phyloP scores from a whole-genome alignment of 352 stramenopile species.

The Pythium scleroteichum region DNA sequence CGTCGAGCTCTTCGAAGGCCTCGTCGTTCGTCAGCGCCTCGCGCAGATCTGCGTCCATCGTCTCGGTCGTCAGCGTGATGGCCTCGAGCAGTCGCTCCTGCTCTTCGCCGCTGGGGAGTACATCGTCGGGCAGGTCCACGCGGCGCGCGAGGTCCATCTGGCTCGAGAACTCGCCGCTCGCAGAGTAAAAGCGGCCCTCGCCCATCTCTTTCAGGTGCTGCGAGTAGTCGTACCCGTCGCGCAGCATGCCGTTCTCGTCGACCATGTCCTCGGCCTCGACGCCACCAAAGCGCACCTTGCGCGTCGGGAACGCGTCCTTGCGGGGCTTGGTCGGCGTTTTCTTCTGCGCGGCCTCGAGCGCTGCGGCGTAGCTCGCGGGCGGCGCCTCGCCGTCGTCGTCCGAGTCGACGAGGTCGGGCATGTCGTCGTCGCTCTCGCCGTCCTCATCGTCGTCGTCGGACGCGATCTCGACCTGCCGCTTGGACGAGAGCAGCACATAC shows the following conservation, averaged over 20 bases:
- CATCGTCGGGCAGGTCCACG: conserved; percentile 66
- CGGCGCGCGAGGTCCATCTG: conserved; percentile 54
- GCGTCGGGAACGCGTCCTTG: conserved; percentile 41
- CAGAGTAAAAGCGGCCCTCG: conserved; percentile 80
- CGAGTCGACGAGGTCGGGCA: conserved; percentile 26
- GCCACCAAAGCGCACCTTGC: conserved; percentile 66
- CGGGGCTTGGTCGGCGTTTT: conserved; percentile 15
- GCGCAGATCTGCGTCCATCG: conserved; percentile 86
- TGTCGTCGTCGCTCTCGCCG: conserved; percentile 29
- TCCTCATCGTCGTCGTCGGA: conserved; percentile 47
- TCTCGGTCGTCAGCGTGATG: conserved; percentile 82
- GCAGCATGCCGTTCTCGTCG: conserved; percentile 86
- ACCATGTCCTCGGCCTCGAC: conserved; percentile 74
- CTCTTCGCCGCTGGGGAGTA: conserved; percentile 66
- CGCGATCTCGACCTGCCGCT: conserved; percentile 59
- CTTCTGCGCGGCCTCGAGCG: conserved; percentile 20
- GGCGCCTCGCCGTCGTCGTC: conserved; percentile 20
- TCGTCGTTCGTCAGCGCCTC: conserved; percentile 83
- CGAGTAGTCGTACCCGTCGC: conserved; percentile 93
- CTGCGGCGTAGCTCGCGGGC: conserved; percentile 8
- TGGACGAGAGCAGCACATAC: conserved; percentile 79
- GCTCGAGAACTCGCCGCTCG: conserved; percentile 66
- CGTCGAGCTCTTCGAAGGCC: conserved; percentile 88
- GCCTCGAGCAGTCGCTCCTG: conserved; percentile 80
- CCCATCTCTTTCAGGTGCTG: conserved; percentile 93